Percentiles rank a stretch among this genome's conserved stretches.
phyloP scores from a whole-genome alignment of 2,329 filamentous ascomycete species.

The Zasmidium citrigriseum region DNA sequence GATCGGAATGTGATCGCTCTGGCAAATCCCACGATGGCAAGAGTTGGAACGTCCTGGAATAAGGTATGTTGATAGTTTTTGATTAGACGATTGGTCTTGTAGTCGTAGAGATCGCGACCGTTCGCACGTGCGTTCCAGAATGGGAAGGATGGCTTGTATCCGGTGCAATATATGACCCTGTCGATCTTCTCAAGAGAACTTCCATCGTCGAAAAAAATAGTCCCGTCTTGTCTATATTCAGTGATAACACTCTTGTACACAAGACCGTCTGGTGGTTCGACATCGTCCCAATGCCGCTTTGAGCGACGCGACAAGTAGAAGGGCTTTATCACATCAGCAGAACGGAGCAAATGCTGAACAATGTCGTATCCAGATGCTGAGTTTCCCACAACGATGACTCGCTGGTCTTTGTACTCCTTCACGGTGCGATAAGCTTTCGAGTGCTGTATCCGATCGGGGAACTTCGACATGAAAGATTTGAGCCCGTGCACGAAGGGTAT shows the following conservation, averaged over 20 bases:
- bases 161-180: constrained; percentile 36
- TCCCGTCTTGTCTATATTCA: constrained; percentile 37
- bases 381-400: constrained; percentile 33
- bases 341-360: constrained; percentile 25
- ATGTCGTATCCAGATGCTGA: constrained; percentile 38
- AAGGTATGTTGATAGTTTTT: constrained; percentile 57
- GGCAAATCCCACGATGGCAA: constrained; percentile 56
- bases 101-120: constrained; percentile 51
- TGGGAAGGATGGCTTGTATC: constrained; percentile 46
- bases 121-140: constrained; percentile 53
- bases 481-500: constrained; percentile 51
- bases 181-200: constrained; percentile 29
- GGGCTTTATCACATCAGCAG: constrained; percentile 33
- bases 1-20: constrained; percentile 55
- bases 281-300: constrained; percentile 53
- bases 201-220: constrained; percentile 32
- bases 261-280: constrained; percentile 46
- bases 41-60: constrained; percentile 48
- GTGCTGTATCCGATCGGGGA: constrained; percentile 46
- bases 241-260: constrained; percentile 57
- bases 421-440: constrained; percentile 43
- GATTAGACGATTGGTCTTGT: constrained; percentile 46
- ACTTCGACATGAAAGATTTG: constrained; percentile 58
- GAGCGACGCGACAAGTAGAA: constrained; percentile 57
- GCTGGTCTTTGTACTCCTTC: constrained; percentile 19